Evolutionary conservation across 805 yeast species (phyloP), one percentile per base, ranked within the genome.

Genomic region (Suhomyces kilbournensis): DNA sequence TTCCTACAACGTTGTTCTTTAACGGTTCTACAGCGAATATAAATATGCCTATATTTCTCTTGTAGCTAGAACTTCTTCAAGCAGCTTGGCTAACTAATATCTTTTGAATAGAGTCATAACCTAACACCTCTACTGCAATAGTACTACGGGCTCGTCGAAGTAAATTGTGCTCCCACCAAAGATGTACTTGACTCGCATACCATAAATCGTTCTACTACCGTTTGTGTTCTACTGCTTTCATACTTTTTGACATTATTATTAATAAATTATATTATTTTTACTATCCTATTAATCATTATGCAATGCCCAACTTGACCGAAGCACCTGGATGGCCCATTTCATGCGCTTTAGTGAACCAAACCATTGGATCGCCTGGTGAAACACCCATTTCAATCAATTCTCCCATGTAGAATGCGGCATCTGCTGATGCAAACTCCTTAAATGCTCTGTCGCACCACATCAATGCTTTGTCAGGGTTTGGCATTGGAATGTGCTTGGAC

Each of bases 371-470:
- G 4, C 67, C 66, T 3, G 50, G 47, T 1, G 61, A 65, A 7
- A 64, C 52, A 5, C 78, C 78, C 49, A 64, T 62, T 56, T 72
- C 75, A n/a, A 71, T 69, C 46, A 72, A 62, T 38, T 65, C 60
- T 2, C 75, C 79, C 76, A 73, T 70, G 47, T 66, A 67, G 50
- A 58, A 71, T 50, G 59, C 66, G n/a, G 77, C 77, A 39, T 74
- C 77, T 2, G 76, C 67, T 6, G 67, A 60, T 9, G 62, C 60
- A 53, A 68, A 73, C 56, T 74, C 78, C 53, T 67, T 66, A 28
- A 73, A 62, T 2, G 79, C 79, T 4, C 76, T 57, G 35, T 74
- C 77, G 55, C 77, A 72, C 78, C 79, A 75, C 62, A 66, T 66
- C 17, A 71, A 58, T 0, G 78, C 77, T 56, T 62, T 64, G 32